Evolutionary conservation across 805 yeast genomes (phyloP).

Genomic region (Wickerhamomyces queroliae): DNA sequence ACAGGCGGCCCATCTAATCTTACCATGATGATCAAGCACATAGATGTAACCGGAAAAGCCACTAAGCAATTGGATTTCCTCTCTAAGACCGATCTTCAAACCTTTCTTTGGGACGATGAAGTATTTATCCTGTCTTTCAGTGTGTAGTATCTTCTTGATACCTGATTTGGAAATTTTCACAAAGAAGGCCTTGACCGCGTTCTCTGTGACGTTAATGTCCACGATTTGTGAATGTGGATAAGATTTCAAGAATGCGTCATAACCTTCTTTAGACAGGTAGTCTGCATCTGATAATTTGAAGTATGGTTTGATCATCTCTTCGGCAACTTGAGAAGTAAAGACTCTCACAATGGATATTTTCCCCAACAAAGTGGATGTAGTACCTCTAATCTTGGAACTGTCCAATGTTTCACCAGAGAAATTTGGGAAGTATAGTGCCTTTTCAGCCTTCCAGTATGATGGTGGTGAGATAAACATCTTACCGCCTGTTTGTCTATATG

Average conservation of each 20-base stretch:
- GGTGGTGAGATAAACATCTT: slow-evolving; percentile 79
- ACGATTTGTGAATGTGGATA: slow-evolving; percentile 62
- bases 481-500: slow-evolving; percentile 71
- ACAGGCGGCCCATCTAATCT: slow-evolving; percentile 87
- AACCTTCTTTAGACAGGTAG: slow-evolving; percentile 35
- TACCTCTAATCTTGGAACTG: slow-evolving; percentile 21
- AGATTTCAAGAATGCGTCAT: slow-evolving; percentile 30
- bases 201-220: slow-evolving; percentile 74
- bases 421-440: slow-evolving; percentile 79
- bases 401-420: slow-evolving; percentile 50
- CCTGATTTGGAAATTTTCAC: slow-evolving; percentile 46
- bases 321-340: slow-evolving; percentile 66
- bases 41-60: slow-evolving; percentile 80
- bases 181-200: slow-evolving; percentile 58
- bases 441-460: slow-evolving; percentile 69
- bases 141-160: slow-evolving; percentile 38
- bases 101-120: slow-evolving; percentile 59
- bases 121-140: slow-evolving; percentile 49
- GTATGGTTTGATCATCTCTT: slow-evolving; percentile 55
- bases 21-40: slow-evolving; percentile 65
- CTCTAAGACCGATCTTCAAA: slow-evolving; percentile 50
- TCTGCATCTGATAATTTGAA: slow-evolving; percentile 41
- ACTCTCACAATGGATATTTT: slow-evolving; percentile 61
- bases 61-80: slow-evolving; percentile 60
- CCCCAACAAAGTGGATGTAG: slow-evolving; percentile 36